These are phyloP conservation scores for Phytophthora multivora DNA, from an alignment of 352 stramenopile species.

Conservation along the genomic window DNA sequence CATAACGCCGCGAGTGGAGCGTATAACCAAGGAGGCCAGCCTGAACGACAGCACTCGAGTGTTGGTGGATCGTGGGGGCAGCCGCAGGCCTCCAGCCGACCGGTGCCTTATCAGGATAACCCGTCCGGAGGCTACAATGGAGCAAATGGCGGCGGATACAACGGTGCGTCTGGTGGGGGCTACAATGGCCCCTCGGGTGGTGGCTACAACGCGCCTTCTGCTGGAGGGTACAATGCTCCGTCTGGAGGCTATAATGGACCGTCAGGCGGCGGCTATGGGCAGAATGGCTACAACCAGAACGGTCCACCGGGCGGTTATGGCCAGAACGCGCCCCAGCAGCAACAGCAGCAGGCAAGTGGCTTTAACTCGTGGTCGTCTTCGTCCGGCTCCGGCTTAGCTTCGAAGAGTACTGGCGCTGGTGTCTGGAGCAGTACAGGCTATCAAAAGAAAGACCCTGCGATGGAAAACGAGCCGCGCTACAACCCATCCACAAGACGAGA, in stretches of 20 bases:
- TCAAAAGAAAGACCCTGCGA: slow-evolving; percentile 66
- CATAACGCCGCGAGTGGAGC: slow-evolving; percentile 26
- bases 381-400: slow-evolving; percentile 29
- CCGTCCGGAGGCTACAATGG: slow-evolving; percentile 31
- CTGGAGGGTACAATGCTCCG: slow-evolving; percentile 24
- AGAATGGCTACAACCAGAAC: slow-evolving; percentile 35
- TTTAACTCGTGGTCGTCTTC: slow-evolving; percentile 64
- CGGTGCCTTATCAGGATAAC: slow-evolving; percentile 69
- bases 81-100: slow-evolving; percentile 36
- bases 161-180: slow-evolving; percentile 16
- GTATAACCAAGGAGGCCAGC: slow-evolving; percentile 27
- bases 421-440: slow-evolving; percentile 86
- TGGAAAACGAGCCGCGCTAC: slow-evolving; percentile 51
- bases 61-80: slow-evolving; percentile 59
- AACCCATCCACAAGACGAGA: slow-evolving; percentile 60
- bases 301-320: slow-evolving; percentile 23
- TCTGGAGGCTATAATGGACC: slow-evolving; percentile 3
- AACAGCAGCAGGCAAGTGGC: slow-evolving; percentile 41
- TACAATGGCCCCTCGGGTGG: slow-evolving; percentile 27
- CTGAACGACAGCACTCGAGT: slow-evolving; percentile 30
- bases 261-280: slow-evolving; percentile 31
- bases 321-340: slow-evolving; percentile 24
- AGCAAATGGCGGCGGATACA: slow-evolving; percentile 11
- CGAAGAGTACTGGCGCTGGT: slow-evolving; percentile 50
- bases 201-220: slow-evolving; percentile 12